A percentile compares a stretch with the other conserved stretches of the same genome.
phyloP scores from a whole-genome alignment of 2,329 filamentous ascomycete genomes.

The Cyphellophora europaea region DNA sequence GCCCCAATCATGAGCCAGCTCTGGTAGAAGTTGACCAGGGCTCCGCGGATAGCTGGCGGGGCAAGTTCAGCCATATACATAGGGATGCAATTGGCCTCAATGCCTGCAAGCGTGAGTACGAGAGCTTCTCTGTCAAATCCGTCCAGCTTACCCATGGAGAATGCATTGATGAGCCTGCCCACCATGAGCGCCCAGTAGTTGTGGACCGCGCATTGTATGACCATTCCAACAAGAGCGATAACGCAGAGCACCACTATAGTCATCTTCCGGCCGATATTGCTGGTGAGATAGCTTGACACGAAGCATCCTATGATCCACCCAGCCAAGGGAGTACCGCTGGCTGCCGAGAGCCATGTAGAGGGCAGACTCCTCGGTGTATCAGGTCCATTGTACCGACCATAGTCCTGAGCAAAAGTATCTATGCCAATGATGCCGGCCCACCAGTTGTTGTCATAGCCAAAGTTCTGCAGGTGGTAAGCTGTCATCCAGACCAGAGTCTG shows the following conservation, averaged over 20 bases:
- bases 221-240: slow-evolving; percentile 9
- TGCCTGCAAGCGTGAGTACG: slow-evolving; percentile 3
- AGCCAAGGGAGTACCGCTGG: no score
- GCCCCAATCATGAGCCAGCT: no score
- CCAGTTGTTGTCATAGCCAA: slow-evolving; percentile 16
- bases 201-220: slow-evolving; percentile 9
- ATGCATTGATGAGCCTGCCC: slow-evolving; percentile 18
- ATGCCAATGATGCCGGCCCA: slow-evolving; percentile 12
- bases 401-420: slow-evolving; percentile 7
- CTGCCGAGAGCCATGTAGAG: slow-evolving; percentile 6
- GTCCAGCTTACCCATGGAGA: slow-evolving; percentile 7
- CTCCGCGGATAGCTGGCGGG: slow-evolving; percentile 47
- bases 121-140: background rate
- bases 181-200: slow-evolving; percentile 21
- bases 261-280: slow-evolving; percentile 11
- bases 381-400: slow-evolving; percentile 4
- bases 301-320: no score
- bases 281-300: no score
- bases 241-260: slow-evolving; percentile 9
- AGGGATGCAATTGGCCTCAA: slow-evolving; percentile 33
- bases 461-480: no score
- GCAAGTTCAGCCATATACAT: slow-evolving; percentile 57
- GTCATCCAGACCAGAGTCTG: no score
- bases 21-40: slow-evolving; percentile 2
- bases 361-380: slow-evolving; percentile 1